Evolutionary conservation across 345 rosid species (phyloP).

Genomic region (Camelina neglecta): DNA sequence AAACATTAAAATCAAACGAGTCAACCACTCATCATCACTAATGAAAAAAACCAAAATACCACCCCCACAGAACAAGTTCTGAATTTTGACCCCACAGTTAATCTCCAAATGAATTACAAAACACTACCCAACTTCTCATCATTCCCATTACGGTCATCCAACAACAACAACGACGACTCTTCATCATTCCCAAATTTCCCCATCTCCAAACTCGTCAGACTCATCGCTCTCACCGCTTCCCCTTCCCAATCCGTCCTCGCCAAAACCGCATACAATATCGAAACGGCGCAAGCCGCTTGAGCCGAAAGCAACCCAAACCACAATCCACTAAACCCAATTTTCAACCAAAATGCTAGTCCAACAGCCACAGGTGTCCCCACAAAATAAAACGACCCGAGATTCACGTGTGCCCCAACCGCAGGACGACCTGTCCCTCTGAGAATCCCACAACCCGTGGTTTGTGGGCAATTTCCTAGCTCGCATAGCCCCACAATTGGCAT

Average conservation of each 20-base stretch:
- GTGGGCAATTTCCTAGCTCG: constrained; percentile 96
- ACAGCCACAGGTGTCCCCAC: constrained; percentile 97
- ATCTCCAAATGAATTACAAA: constrained; percentile 30
- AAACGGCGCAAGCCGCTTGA: constrained; percentile 80
- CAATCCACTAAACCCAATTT: constrained; percentile 83
- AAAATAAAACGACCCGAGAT: constrained; percentile 84
- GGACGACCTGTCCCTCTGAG: constrained; percentile 92
- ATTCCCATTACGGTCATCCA: constrained; percentile 42
- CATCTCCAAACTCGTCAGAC: constrained; percentile 57
- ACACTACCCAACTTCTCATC: constrained; percentile 42
- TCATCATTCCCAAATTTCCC: constrained; percentile 47
- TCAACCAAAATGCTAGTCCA: constrained; percentile 75
- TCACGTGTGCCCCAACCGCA: constrained; percentile 74
- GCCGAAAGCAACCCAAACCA: constrained; percentile 94
- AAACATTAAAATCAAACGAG: constrained; percentile 17
- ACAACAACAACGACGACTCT: constrained; percentile 51
- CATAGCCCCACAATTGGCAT: constrained; percentile 91
- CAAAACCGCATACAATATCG: constrained; percentile 68
- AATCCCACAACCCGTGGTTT: constrained; percentile 95
- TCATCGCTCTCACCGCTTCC: constrained; percentile 75
- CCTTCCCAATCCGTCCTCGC: constrained; percentile 82
- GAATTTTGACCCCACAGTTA: constrained; percentile 18
- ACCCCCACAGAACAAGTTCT: neutral
- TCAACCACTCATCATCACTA: constrained; percentile 25
- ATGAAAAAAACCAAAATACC: neutral